Evolutionary conservation across 306 rosid genomes (phyloP), one percentile per base, ranked within the genome.

Genomic region (Argentina anserina): DNA sequence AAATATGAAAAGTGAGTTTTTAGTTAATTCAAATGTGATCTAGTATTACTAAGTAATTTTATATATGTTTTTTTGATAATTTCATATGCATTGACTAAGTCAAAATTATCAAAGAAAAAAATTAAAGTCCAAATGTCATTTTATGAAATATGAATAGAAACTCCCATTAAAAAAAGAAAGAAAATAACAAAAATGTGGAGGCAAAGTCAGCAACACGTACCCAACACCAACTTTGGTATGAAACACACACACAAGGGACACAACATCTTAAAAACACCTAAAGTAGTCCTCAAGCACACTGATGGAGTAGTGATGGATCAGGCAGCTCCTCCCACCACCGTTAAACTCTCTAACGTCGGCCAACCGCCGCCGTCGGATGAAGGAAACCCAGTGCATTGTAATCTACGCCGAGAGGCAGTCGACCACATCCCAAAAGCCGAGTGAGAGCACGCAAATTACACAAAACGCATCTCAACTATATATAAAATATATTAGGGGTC

Each of bases 391-490:
- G 15, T 28, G 29, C 81, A 25, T 76, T 39, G 79, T 72, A 72
- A 73, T 37, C 49, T 58, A 83, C 86, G 75, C 81, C 72, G 34
- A 31, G 1, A 43, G 36, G 42, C 73, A 68, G 20, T 63, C 21
- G 36, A 49, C 67, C 34, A 1, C 33, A 52, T 37, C 76, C 56
- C 52, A 34, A 77, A 81, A 77, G 65, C 31, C 49, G n/a, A 75
- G 36, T 43, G 43, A 21, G 14, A 67, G 62, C 28, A 29, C 14
- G 10, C 28, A 59, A 47, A 60, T 33, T 17, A 59, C 15, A 33
- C 15, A 33, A 43, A 15, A 15, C 5, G 7, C 63, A 58, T 58
- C 63, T 58, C 25, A 26, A 33, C 1, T 14, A 76, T 31, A 39
- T 39, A 37, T 25, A 8, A 3, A 0, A 52, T 18, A 55, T 9